These are phyloP conservation scores for Mariannaea sp. DNA, from an alignment of 2,329 filamentous ascomycete species.

Conservation along the genomic window DNA sequence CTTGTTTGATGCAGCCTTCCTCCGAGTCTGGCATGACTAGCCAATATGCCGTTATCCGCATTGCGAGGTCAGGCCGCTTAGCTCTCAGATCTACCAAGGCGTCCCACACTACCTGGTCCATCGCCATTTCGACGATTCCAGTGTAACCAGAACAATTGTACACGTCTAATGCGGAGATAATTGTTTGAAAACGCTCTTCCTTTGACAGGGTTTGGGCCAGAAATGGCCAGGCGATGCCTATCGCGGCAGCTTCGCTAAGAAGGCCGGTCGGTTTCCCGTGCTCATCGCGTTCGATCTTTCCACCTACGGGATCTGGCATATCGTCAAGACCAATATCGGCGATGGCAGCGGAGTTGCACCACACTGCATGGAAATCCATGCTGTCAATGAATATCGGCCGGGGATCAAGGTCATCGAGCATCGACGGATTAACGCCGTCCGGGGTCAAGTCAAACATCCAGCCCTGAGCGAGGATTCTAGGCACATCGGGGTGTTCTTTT, in stretches of 20 bases:
- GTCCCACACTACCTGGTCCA: slow-evolving; percentile 52
- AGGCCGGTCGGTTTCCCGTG: slow-evolving; percentile 47
- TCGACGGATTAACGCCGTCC: slow-evolving; percentile 44
- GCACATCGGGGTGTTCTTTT: slow-evolving; percentile 43
- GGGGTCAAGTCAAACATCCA: slow-evolving; percentile 53
- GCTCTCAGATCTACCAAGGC: slow-evolving; percentile 41
- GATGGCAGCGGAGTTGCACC: slow-evolving; percentile 52
- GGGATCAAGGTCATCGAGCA: slow-evolving; percentile 51
- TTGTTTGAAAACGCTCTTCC: slow-evolving; percentile 44
- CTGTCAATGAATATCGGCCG: slow-evolving; percentile 52
- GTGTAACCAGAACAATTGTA: slow-evolving; percentile 50
- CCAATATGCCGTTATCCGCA: slow-evolving; percentile 52
- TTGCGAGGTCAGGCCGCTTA: slow-evolving; percentile 38
- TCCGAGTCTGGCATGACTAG: slow-evolving; percentile 45
- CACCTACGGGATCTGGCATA: slow-evolving; percentile 47
- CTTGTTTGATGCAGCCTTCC: slow-evolving; percentile 43
- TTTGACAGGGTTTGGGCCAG: slow-evolving; percentile 44
- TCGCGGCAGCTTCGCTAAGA: slow-evolving; percentile 47
- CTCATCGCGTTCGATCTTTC: slow-evolving; percentile 47
- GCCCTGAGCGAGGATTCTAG: slow-evolving; percentile 47
- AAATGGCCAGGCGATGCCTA: slow-evolving; percentile 50
- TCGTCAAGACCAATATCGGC: slow-evolving; percentile 46
- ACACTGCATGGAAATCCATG: slow-evolving; percentile 50
- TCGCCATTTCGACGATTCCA: slow-evolving; percentile 53
- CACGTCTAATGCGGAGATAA: slow-evolving; percentile 45